Conservation (phyloP, 345 rosid species). For the Turnera subulata region DNA sequence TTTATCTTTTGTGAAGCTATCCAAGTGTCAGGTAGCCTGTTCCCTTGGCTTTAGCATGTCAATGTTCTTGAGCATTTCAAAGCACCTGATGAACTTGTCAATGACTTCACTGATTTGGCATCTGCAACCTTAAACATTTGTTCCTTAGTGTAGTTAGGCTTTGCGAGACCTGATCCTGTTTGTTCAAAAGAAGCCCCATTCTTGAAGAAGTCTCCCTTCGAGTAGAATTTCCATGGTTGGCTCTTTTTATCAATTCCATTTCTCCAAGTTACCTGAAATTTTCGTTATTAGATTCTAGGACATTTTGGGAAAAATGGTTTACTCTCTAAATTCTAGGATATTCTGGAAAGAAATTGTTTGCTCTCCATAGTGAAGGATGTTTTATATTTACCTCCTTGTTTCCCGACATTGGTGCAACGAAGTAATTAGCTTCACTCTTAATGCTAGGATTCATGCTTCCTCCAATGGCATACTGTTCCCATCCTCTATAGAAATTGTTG, state of each 20-base stretch:
- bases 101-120: slow-evolving; percentile 34
- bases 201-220: slow-evolving; percentile 44
- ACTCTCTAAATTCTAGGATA: no score
- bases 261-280: slow-evolving; percentile 53
- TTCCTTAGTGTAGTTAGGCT: slow-evolving; percentile 35
- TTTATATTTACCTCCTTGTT: background rate
- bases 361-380: no score
- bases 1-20: no score
- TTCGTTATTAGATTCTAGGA: background rate
- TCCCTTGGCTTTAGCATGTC: slow-evolving; percentile 8
- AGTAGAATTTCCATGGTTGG: slow-evolving; percentile 54
- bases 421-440: slow-evolving; percentile 68
- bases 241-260: slow-evolving; percentile 18
- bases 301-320: no score
- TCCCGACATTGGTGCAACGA: slow-evolving; percentile 23
- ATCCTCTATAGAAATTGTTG: slow-evolving; percentile 73
- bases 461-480: slow-evolving; percentile 80
- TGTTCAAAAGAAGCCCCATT: slow-evolving; percentile 59
- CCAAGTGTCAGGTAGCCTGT: no score
- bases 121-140: slow-evolving; percentile 44
- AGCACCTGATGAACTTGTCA: slow-evolving; percentile 56
- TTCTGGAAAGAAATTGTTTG: background rate
- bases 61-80: slow-evolving; percentile 11
- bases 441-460: slow-evolving; percentile 59
- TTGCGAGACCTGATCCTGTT: slow-evolving; percentile 42